A percentile compares a stretch with the other conserved stretches of the same genome.
These are phyloP conservation scores for Apophysomyces sp. DNA, from an alignment of 371 early-diverging fungal species.

Conservation along the genomic window DNA sequence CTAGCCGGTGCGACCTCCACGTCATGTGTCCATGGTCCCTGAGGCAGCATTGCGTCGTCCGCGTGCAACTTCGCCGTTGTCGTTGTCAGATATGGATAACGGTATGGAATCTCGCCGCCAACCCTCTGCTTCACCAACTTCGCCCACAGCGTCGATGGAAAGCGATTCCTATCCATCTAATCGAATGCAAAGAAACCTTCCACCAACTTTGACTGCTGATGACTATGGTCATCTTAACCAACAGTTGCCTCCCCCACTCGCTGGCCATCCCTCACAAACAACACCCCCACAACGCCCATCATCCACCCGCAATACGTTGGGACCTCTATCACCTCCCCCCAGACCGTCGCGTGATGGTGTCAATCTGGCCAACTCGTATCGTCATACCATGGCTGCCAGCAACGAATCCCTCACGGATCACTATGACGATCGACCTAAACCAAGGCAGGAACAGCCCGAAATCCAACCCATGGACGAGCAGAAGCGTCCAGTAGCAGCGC, in stretches of 20 bases:
- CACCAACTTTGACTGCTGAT: not conserved
- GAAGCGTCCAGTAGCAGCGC: not conserved
- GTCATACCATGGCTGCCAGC: slow-evolving; percentile 22
- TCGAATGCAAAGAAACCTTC: not conserved
- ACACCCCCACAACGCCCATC: not conserved
- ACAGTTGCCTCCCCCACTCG: not conserved
- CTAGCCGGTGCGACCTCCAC: slow-evolving; percentile 24
- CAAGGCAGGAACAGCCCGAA: not conserved
- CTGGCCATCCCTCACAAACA: not conserved
- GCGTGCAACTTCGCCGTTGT: slow-evolving; percentile 39
- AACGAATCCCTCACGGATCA: not conserved
- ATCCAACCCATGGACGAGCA: not conserved
- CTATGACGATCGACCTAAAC: slow-evolving; percentile 14
- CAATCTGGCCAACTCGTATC: slow-evolving; percentile 23
- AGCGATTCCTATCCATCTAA: not conserved
- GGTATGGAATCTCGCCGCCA: slow-evolving; percentile 22
- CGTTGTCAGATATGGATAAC: slow-evolving; percentile 28
- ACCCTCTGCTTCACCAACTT: slow-evolving; percentile 2
- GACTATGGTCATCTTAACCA: not conserved
- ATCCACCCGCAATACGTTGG: slow-evolving; percentile 13
- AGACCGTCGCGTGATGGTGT: slow-evolving; percentile 54
- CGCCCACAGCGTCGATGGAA: slow-evolving; percentile 2
- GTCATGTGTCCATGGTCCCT: slow-evolving; percentile 46
- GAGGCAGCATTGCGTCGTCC: slow-evolving; percentile 50
- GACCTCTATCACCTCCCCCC: slow-evolving; percentile 36